These are phyloP conservation scores for Pleurozium schreberi DNA, from an alignment of 225 moss, liverwort and hornwort species.

Conservation along the genomic window DNA sequence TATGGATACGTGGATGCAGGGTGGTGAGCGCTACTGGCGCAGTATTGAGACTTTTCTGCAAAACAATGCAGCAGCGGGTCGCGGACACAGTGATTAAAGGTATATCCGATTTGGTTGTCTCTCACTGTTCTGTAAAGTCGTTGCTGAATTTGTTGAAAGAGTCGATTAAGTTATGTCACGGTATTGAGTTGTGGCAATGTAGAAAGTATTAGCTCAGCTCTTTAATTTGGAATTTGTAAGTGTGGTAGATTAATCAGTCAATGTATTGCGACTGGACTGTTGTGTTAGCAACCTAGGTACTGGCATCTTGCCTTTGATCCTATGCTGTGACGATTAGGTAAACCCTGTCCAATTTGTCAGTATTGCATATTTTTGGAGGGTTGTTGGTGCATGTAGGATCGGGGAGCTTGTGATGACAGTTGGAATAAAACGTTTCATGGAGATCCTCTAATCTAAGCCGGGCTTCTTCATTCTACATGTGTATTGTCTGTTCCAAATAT, in stretches of 20 bases:
- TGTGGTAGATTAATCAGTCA: not conserved
- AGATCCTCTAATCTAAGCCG: not conserved
- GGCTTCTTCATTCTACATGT: not conserved
- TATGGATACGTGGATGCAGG: slow-evolving; percentile 91
- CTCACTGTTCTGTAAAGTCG: not conserved
- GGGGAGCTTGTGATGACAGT: not conserved
- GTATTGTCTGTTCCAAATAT: not conserved
- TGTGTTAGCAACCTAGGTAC: not conserved
- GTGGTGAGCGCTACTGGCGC: slow-evolving; percentile 91
- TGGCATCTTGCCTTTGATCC: not conserved
- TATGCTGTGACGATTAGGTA: not conserved
- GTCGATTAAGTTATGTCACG: not conserved
- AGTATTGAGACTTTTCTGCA: slow-evolving; percentile 54
- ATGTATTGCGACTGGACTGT: not conserved
- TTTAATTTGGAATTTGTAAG: not conserved
- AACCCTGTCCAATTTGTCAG: not conserved
- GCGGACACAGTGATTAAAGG: slow-evolving; percentile 1
- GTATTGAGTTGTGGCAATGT: not conserved
- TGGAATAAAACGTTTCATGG: not conserved
- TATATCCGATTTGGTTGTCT: not conserved
- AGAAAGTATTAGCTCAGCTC: not conserved
- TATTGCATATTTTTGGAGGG: not conserved
- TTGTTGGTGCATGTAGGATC: not conserved
- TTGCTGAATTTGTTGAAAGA: not conserved
- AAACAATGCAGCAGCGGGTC: slow-evolving; percentile 11